Evolutionary conservation across 257 asterid genomes (phyloP).

Genomic region (Cinchona pubescens): DNA sequence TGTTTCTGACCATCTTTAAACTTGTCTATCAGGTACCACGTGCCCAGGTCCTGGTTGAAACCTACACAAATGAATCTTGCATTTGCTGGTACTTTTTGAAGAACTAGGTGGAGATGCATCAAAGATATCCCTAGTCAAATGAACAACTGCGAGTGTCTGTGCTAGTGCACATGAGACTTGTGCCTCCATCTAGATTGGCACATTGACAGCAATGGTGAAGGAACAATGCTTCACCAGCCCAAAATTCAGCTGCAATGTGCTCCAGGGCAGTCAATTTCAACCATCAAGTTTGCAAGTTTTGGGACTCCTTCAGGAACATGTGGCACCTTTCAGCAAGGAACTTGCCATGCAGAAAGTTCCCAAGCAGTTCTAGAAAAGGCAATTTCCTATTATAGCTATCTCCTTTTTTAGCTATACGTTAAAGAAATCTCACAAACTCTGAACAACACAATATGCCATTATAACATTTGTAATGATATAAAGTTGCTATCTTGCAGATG

Average conservation of each 20-base stretch:
- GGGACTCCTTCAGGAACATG: conserved; percentile 58
- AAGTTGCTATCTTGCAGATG: conserved; percentile 24
- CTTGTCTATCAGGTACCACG: conserved; percentile 57
- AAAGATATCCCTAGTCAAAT: conserved; percentile 42
- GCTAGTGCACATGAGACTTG: conserved; percentile 20
- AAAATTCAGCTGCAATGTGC: conserved; percentile 44
- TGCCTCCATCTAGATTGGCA: conserved; percentile 38
- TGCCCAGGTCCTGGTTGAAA: conserved; percentile 73
- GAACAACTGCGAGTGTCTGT: conserved; percentile 30
- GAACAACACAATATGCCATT: no score
- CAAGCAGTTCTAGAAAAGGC: conserved; percentile 45
- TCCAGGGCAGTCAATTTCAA: conserved; percentile 41
- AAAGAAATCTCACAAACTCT: not conserved
- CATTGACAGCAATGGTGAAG: conserved; percentile 16
- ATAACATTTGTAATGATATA: not conserved
- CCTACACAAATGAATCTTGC: conserved; percentile 48
- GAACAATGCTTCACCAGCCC: conserved; percentile 35
- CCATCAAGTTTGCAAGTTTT: conserved; percentile 52
- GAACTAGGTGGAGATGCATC: conserved; percentile 65
- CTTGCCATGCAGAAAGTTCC: conserved; percentile 47
- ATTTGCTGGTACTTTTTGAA: conserved; percentile 54
- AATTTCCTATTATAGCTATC: not conserved
- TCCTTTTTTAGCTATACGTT: not conserved
- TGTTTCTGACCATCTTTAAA: not conserved
- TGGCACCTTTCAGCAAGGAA: conserved; percentile 41